A percentile compares a stretch with the other conserved stretches of the same genome.
These are phyloP conservation scores for Melanogaster broomeanus DNA, from an alignment of 768 basidiomycete species.

Conservation along the genomic window DNA sequence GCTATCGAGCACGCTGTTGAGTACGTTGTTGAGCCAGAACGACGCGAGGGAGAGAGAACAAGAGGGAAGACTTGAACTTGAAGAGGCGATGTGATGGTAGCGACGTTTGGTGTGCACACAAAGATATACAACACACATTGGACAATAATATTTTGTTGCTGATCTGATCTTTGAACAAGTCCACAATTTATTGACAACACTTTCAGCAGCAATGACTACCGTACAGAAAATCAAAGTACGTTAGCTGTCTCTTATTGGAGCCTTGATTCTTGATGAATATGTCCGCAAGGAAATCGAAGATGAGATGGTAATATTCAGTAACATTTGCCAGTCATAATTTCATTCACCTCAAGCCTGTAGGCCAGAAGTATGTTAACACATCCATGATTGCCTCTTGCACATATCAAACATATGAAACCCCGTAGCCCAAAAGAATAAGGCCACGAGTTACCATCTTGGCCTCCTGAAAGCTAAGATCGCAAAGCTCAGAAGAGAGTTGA, in stretches of 20 bases:
- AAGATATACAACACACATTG: constrained; percentile 2
- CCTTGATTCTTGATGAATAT: constrained; percentile 9
- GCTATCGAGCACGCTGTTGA: constrained; percentile 8
- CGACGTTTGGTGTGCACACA: neutral
- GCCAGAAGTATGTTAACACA: constrained; percentile 67
- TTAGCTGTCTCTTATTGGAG: constrained; percentile 18
- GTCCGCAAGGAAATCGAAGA: constrained; percentile 82
- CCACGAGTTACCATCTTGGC: constrained; percentile 93
- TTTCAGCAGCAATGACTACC: constrained; percentile 63
- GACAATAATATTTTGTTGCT: no score
- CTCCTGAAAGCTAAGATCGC: constrained; percentile 98
- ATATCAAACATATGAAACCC: constrained; percentile 13
- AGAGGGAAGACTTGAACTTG: constrained; percentile 5
- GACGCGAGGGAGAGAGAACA: constrained; percentile 1
- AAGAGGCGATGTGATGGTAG: neutral
- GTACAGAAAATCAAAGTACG: constrained; percentile 86
- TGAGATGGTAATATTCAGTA: constrained; percentile 76
- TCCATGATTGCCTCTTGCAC: constrained; percentile 7
- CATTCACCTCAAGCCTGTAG: constrained; percentile 43
- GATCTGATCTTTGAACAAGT: neutral
- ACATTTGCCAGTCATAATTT: constrained; percentile 15
- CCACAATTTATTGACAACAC: neutral
- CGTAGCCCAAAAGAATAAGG: constrained; percentile 94
- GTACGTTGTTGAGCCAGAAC: constrained; percentile 19
- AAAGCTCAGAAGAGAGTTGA: constrained; percentile 93